These are phyloP conservation scores for Syzygium aqueum DNA, from an alignment of 345 rosid genomes.

Conservation along the genomic window DNA sequence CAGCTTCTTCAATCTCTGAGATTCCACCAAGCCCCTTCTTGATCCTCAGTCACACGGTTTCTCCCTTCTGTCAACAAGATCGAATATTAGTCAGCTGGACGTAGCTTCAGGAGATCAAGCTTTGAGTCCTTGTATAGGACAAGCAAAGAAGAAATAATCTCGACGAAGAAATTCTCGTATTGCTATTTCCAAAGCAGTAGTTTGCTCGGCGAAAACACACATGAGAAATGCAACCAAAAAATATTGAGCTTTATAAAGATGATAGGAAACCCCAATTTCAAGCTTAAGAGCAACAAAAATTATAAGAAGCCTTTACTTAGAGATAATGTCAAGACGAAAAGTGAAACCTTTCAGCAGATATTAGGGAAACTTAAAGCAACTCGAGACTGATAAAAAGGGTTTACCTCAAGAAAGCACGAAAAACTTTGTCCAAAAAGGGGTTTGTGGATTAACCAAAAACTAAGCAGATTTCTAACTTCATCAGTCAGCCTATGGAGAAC, in stretches of 20 bases:
- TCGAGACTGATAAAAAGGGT: neutral
- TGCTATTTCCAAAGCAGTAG: neutral
- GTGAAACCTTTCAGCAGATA: neutral
- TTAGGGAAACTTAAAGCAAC: neutral
- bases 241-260: neutral
- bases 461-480: neutral
- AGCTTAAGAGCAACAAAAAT: neutral
- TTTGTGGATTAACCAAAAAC: neutral
- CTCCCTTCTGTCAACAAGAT: neutral
- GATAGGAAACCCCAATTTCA: neutral
- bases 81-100: neutral
- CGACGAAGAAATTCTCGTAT: neutral
- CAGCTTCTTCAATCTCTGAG: neutral
- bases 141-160: neutral
- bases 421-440: neutral
- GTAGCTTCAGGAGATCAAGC: neutral
- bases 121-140: neutral
- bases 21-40: neutral
- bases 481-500: neutral
- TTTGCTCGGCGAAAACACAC: neutral
- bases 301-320: neutral
- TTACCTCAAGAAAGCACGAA: neutral
- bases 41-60: neutral
- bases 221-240: neutral
- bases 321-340: neutral